Evolutionary conservation across 2,329 filamentous ascomycete genomes (phyloP).

Genomic region (Pseudocercospora cruenta): DNA sequence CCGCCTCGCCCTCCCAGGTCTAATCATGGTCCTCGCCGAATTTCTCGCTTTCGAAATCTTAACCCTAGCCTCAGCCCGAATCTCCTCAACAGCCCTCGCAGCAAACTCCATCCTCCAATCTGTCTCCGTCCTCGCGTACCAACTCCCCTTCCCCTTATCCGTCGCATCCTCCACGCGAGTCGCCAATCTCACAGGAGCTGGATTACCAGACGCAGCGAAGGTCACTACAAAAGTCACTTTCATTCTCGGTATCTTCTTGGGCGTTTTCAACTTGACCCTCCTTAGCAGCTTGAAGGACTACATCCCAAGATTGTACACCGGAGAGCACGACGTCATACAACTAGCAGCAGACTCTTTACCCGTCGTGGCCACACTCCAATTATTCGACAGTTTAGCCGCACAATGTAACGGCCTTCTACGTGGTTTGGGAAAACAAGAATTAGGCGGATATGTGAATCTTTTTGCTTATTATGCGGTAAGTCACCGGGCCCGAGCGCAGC

Average conservation of each 20-base stretch:
- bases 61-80: constrained; percentile 78
- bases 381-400: constrained; percentile 80
- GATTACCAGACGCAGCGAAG: constrained; percentile 77
- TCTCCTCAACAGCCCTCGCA: constrained; percentile 78
- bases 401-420: constrained; percentile 83
- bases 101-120: constrained; percentile 86
- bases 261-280: constrained; percentile 74
- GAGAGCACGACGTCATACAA: constrained; percentile 65
- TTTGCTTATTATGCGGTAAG: constrained; percentile 75
- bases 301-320: constrained; percentile 77
- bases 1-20: constrained; percentile 80
- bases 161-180: constrained; percentile 87
- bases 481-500: too few species aligned
- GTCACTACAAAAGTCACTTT: constrained; percentile 79
- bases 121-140: constrained; percentile 78
- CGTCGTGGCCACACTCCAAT: constrained; percentile 83
- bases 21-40: constrained; percentile 93
- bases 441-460: constrained; percentile 87
- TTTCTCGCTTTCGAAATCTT: constrained; percentile 85
- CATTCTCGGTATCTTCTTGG: constrained; percentile 68
- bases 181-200: constrained; percentile 89
- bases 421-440: constrained; percentile 83
- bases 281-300: constrained; percentile 70
- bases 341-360: constrained; percentile 73
- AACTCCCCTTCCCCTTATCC: constrained; percentile 88